Conservation (phyloP, 2,329 filamentous ascomycete species). For the Fusarium ambrosium region DNA sequence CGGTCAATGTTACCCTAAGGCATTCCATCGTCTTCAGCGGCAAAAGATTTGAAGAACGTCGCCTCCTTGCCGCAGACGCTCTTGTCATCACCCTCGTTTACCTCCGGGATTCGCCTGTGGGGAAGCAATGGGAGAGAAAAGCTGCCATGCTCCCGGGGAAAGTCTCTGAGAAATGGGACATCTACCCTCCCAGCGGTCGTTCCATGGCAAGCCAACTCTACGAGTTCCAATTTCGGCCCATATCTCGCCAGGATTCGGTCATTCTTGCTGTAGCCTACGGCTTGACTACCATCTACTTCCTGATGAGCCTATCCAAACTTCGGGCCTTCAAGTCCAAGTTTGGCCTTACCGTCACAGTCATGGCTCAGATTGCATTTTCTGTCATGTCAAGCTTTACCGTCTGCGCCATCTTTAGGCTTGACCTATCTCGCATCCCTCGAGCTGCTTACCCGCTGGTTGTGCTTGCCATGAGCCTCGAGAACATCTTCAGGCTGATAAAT, state of each 20-base stretch:
- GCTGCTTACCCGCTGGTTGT: conserved; percentile 84
- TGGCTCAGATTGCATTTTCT: conserved; percentile 78
- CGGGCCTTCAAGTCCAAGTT: conserved; percentile 81
- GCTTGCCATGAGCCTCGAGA: conserved; percentile 81
- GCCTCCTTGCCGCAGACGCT: conserved; percentile 79
- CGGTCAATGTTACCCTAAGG: conserved; percentile 79
- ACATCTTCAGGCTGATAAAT: conserved; percentile 84
- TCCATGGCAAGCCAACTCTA: conserved; percentile 73
- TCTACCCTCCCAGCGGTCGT: conserved; percentile 72
- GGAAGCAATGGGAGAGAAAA: conserved; percentile 74
- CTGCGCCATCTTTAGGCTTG: conserved; percentile 80
- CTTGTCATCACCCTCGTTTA: conserved; percentile 84
- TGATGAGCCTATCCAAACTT: conserved; percentile 76
- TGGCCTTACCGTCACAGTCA: conserved; percentile 78
- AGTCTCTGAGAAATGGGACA: conserved; percentile 69
- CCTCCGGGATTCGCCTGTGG: conserved; percentile 73
- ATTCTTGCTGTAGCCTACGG: conserved; percentile 75
- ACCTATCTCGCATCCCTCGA: conserved; percentile 80
- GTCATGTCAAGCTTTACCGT: conserved; percentile 85
- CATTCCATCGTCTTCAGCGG: conserved; percentile 87
- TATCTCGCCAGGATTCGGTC: conserved; percentile 75
- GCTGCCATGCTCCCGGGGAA: conserved; percentile 66
- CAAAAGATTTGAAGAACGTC: conserved; percentile 78
- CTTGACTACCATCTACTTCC: conserved; percentile 74
- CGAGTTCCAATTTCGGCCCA: conserved; percentile 83